Evolutionary conservation across 2,329 filamentous ascomycete species (phyloP), one percentile per base, ranked within the genome.

Genomic region (Diplodia corticola): DNA sequence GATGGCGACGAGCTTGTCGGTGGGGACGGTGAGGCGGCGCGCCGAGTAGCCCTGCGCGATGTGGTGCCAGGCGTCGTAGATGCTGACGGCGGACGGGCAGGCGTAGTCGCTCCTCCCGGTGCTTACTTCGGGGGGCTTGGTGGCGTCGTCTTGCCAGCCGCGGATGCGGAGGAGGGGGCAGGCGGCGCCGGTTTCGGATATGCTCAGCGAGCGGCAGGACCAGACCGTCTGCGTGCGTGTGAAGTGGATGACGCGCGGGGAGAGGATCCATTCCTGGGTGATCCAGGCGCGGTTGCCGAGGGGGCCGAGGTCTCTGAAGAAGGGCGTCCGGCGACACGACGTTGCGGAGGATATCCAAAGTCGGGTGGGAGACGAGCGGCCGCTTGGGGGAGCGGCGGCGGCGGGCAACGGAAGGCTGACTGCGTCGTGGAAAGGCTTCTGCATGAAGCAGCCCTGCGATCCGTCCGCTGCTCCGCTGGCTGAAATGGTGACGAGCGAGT

Each of bases 1-100:
- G 7, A 69, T 63, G 15, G 67, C 67, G 13, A 51, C 20, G 6
- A 69, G 50, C 37, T 69, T 69, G 49, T 69, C 67, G 13, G 53
- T 51, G 5, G 28, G 24, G 30, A 60, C 37, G 15, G 65, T 66
- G n/a, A 67, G 50, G 13, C 46, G 20, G 6, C 67, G 65, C 6
- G 30, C 10, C 5, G 37, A 37, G 17, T 67, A 69, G 20, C 17
- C 13, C 4, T 15, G 20, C 4, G 48, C 22, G 10, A 60, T n/a
- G 12, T 6, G 5, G 5, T 46, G 5, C 55, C 55, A 60, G 9
- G 3, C 30, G 3, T 51, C 4, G 17, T 51, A 51, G 3, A 51
- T 1, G 1, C 5, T 26, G 22, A 22, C 9, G 3, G 20, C 46
- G n/a, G 7, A 9, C n/a, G 3, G 13, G 5, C 4, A 24, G 15